Evolutionary conservation across 345 rosid genomes (phyloP).

Genomic region (Raphanus sativus): DNA sequence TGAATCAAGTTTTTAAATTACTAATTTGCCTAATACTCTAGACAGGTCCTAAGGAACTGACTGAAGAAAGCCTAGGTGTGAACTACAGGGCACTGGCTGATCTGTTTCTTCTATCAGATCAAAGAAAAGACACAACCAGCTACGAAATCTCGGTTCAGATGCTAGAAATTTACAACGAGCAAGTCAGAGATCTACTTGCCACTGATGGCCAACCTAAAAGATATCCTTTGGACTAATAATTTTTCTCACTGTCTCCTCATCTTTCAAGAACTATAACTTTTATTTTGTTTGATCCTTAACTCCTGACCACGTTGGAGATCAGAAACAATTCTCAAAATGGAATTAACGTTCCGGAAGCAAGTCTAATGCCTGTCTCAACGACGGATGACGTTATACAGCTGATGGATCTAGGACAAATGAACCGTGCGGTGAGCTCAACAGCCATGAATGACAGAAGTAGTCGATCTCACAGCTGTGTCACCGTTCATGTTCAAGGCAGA

Average conservation of each 20-base stretch:
- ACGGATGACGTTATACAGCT: conserved; percentile 73
- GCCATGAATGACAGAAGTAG: conserved; percentile 96
- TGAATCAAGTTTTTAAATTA: background rate
- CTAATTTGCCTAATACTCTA: conserved; percentile 37
- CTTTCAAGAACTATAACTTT: background rate
- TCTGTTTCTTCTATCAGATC: conserved; percentile 65
- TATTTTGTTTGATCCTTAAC: conserved; percentile 39
- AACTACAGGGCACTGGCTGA: conserved; percentile 90
- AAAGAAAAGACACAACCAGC: conserved; percentile 58
- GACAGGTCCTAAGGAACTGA: conserved; percentile 85
- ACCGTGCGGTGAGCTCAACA: conserved; percentile 82
- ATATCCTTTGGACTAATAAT: conserved; percentile 56
- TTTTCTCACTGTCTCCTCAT: conserved; percentile 5
- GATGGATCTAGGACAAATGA: conserved; percentile 75
- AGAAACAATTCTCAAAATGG: conserved; percentile 87
- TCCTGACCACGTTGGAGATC: conserved; percentile 66
- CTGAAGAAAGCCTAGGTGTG: conserved; percentile 80
- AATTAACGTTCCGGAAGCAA: conserved; percentile 90
- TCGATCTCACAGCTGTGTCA: conserved; percentile 95
- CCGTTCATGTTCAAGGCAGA: conserved; percentile 90
- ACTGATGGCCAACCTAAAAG: conserved; percentile 67
- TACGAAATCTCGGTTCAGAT: conserved; percentile 86
- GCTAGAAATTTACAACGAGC: conserved; percentile 95
- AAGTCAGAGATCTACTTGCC: conserved; percentile 90
- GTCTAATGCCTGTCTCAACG: conserved; percentile 68